phyloP scores from a whole-genome alignment of 1,139 yeast genomes.

The Kluyveromyces marxianus region DNA sequence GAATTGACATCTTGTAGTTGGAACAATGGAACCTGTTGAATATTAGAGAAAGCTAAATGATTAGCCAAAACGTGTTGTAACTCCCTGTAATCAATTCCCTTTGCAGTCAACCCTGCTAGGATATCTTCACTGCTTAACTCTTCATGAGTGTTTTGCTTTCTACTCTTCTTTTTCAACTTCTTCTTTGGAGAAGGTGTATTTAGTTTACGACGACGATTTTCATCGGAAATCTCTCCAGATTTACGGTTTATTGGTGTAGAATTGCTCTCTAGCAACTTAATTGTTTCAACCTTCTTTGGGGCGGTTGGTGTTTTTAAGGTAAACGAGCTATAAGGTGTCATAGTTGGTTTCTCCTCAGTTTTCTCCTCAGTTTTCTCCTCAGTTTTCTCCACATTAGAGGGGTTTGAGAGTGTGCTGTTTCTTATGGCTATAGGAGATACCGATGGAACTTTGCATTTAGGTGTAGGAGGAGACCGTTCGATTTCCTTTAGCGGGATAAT shows the following conservation, averaged over 20 bases:
- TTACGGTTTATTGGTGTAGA: background rate
- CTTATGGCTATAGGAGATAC: background rate
- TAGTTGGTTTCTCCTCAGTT: conserved; percentile 3
- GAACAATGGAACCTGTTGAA: conserved; percentile 77
- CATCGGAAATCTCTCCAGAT: background rate
- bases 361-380: conserved; percentile 2
- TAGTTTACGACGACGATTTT: conserved; percentile 10
- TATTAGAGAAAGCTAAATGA: conserved; percentile 83
- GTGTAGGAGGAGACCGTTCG: conserved; percentile 16
- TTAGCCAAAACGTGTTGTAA: conserved; percentile 63
- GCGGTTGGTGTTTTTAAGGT: conserved; percentile 9
- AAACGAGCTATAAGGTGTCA: conserved; percentile 6
- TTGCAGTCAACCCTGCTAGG: conserved; percentile 7
- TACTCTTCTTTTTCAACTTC: conserved; percentile 11
- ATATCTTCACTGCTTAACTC: conserved; percentile 5
- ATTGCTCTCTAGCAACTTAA: background rate
- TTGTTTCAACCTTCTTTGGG: conserved; percentile 9
- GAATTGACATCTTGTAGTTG: conserved; percentile 55
- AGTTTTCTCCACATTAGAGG: background rate
- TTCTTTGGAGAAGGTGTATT: conserved; percentile 10
- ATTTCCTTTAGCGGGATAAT: background rate
- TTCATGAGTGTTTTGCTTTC: conserved; percentile 6
- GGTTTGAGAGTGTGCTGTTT: background rate
- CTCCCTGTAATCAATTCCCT: conserved; percentile 28
- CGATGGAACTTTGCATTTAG: conserved; percentile 5